Base-by-base conservation (phyloP, 768 basidiomycete genomes). In the Termitomyces sp. region DNA sequence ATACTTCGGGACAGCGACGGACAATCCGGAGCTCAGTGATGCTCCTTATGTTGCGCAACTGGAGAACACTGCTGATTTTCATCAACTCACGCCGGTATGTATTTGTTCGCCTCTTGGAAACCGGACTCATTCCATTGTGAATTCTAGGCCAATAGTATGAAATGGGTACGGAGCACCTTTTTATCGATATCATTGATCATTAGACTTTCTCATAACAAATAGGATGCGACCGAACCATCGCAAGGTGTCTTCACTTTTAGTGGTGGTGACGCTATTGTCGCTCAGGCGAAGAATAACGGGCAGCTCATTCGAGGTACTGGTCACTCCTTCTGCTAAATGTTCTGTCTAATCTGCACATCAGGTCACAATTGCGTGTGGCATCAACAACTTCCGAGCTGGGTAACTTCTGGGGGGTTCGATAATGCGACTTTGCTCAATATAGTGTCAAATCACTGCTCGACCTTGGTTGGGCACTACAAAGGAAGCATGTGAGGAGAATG, bases 211-310 rank as follows among this genome's bases (percentile, higher is more conserved):
- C 38, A 33, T 15, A 28, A 11, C 3, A 1, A 43, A 5, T 51
- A 82, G 81, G 79, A 80, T 60, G 75, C 79, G 3, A 82, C 80
- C 17, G 81, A 84, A 59, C 78, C 78, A 10, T 61, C 65, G 1
- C 78, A 68, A 37, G 78, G 78, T 35, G 63, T 60, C 7, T 83
- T 80, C 66, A 80, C 75, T 0, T 84, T 80, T 62, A 65, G 69
- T 2, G 62, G 63, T 3, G 80, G 76, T 26, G 79, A 82, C 60
- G 67, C 62, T 26, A 70, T 82, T 42, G 78, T 75, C 6, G 65
- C 68, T 38, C 68, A 79, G 23, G 79, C 81, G 7, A 68, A 76
- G 58, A 64, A 66, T 12, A 77, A 79, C 60, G 75, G 77, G 0
- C 77, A 79, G 60, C 65, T 81, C 15, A 60, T 83, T 23, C 70